Evolutionary conservation across 805 yeast species (phyloP), one percentile per base, ranked within the genome.

Genomic region (Kazachstania bromeliacearum): DNA sequence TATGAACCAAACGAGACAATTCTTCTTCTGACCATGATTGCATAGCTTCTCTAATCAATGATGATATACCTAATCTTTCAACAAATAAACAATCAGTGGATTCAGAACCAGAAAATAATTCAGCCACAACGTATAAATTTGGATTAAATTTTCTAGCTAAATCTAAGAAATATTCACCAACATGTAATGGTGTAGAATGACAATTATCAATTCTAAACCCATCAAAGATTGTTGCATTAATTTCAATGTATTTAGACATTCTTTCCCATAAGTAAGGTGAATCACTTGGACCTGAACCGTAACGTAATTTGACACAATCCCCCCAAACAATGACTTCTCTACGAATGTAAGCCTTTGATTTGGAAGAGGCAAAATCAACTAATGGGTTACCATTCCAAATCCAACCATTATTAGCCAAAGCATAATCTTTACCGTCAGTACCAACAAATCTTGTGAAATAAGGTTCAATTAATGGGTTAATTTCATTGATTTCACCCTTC

Each of bases 301-400:
- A 89, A 40, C 98, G 71, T 44, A 89, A 66, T 57, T 89, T 89
- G 38, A 89, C 88, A 66, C 98, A 89, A 55, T 89, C 98, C 3
- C 95, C 92, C 98, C 98, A 89, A 18, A 89, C 84, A 46, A 89
- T 87, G 9, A 89, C 95, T 58, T 89, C 96, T 54, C 98, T 73
- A 36, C 94, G 70, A 34, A 89, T 61, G 53, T 92, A 89, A 4
- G 94, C 88, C 51, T 75, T 80, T 4, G 94, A 76, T 37, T 77
- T 48, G 20, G 69, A 59, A 0, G 95, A 81, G 0, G 97, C 98
- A 70, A 89, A 89, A 61, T 89, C 97, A 3, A 85, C 80, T 39
- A 88, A 61, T 2, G 97, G 96, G 47, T 89, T 79, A 8, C 95
- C 96, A 36, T 85, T 88, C 98, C 98, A 89, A 38, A 92, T 85